Base-by-base conservation (phyloP, 208 protist species). In the Acanthamoeba culbertsoni region DNA sequence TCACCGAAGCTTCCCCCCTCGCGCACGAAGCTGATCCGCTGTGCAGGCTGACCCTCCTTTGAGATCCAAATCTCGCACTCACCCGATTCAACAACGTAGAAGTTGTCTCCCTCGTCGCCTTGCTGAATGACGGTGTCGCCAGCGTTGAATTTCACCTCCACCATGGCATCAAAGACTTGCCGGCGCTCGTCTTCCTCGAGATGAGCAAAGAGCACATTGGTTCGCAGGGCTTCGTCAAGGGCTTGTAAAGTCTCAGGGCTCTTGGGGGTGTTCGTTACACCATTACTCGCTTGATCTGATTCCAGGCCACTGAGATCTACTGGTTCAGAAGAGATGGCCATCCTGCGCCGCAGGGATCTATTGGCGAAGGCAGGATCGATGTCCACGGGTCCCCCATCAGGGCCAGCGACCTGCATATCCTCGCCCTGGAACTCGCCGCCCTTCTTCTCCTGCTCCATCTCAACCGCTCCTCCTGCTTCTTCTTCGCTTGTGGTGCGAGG, bases 61-160 rank as follows among this genome's bases (percentile, higher is more conserved):
- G 42, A 75, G 10, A 95, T 93, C 53, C 89, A 95, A 37, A 97
- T 93, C 57, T 97, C 94, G 65, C 94, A 97, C 23, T 91, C 53
- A 48, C 97, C 97, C 26, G 37, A 28, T n/a, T 97, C 96, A 20
- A 98, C 65, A 20, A 98, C 91, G 86, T 97, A 98, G 90, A 98
- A 98, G n/a, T 94, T 88, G 77, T 98, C 96, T 55, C 97, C 97
- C 88, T 96, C 89, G 28, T 97, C 96, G 31, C 91, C 96, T 73
- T 97, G 95, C 68, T 77, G 63, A 40, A 97, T 97, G 45, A 97
- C 95, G 16, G 93, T 46, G 59, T 94, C 91, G 84, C 45, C 86
- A 10, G 86, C 63, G 26, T 93, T 79, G 77, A 94, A 94, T 1
- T 95, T 37, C 8, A 94, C 95, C 45, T 96, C 79, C n/a, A 94